These are phyloP conservation scores for Nepenthes mirabilis DNA, from an alignment of 148 eudicot genomes.

Conservation along the genomic window DNA sequence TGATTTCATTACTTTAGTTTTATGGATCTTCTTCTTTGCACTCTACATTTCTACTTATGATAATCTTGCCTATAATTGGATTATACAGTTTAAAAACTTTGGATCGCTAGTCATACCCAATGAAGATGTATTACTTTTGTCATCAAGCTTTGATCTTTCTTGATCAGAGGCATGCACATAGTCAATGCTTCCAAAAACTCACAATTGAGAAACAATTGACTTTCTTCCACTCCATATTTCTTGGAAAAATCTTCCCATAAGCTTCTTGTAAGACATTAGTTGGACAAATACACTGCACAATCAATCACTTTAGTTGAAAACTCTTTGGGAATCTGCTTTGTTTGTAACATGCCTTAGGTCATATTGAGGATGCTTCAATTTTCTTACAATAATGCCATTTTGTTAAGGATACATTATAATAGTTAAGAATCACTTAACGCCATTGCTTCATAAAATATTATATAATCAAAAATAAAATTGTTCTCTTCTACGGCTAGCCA, in stretches of 20 bases:
- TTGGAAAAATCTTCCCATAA: neutral
- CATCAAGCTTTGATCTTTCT: constrained; percentile 5
- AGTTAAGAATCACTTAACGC: too few species aligned
- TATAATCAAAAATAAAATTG: too few species aligned
- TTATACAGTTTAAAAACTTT: constrained; percentile 2
- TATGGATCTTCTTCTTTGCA: neutral
- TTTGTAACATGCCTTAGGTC: neutral
- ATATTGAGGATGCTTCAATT: neutral
- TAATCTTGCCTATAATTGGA: neutral
- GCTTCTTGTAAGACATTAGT: neutral
- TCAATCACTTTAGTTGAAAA: constrained; percentile 1
- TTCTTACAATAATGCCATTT: neutral
- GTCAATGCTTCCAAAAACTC: constrained; percentile 7
- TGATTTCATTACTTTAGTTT: too few species aligned
- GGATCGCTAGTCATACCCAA: neutral
- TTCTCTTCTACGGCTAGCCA: too few species aligned
- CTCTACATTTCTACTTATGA: constrained; percentile 5
- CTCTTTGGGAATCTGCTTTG: neutral
- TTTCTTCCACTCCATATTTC: constrained; percentile 6
- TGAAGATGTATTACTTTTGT: neutral
- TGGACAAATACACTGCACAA: too few species aligned
- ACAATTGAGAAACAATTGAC: constrained; percentile 4
- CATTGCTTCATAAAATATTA: too few species aligned
- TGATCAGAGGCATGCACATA: constrained; percentile 1
- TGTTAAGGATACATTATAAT: too few species aligned